phyloP scores from a whole-genome alignment of 2,329 filamentous ascomycete species.

The Trichoderma harzianum region DNA sequence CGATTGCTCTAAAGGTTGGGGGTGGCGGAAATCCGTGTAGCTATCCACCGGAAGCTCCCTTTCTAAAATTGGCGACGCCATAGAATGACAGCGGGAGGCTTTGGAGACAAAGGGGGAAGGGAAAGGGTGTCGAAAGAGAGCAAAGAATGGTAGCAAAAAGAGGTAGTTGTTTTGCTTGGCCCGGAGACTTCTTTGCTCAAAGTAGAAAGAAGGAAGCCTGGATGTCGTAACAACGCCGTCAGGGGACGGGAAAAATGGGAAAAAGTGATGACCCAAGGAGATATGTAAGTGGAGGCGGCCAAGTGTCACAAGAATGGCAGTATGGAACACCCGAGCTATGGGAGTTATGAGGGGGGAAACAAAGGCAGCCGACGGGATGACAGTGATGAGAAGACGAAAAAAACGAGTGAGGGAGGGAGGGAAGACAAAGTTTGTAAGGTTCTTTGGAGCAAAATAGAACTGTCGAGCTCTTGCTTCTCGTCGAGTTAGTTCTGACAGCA shows the following conservation, averaged over 20 bases:
- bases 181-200: background rate
- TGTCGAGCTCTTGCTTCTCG: background rate
- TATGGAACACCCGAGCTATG: conserved; percentile 19
- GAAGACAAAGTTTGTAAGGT: background rate
- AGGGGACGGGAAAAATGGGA: conserved; percentile 7
- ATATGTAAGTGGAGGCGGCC: conserved; percentile 19
- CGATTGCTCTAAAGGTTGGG: conserved; percentile 30
- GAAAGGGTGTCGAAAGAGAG: background rate
- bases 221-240: conserved; percentile 15
- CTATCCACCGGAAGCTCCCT: conserved; percentile 28
- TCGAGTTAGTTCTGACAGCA: background rate
- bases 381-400: conserved; percentile 9
- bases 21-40: conserved; percentile 31
- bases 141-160: background rate
- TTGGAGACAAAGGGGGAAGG: background rate
- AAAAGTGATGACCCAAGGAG: conserved; percentile 11
- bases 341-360: conserved; percentile 3
- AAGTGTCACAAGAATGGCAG: conserved; percentile 21
- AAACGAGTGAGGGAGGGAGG: background rate
- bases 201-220: background rate
- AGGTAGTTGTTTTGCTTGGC: background rate
- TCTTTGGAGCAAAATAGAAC: background rate
- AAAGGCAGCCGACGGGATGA: conserved; percentile 13
- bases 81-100: conserved; percentile 17
- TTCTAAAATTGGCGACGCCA: conserved; percentile 31